These are phyloP conservation scores for Anisodus acutangulus DNA, from an alignment of 257 asterid species.

Conservation along the genomic window DNA sequence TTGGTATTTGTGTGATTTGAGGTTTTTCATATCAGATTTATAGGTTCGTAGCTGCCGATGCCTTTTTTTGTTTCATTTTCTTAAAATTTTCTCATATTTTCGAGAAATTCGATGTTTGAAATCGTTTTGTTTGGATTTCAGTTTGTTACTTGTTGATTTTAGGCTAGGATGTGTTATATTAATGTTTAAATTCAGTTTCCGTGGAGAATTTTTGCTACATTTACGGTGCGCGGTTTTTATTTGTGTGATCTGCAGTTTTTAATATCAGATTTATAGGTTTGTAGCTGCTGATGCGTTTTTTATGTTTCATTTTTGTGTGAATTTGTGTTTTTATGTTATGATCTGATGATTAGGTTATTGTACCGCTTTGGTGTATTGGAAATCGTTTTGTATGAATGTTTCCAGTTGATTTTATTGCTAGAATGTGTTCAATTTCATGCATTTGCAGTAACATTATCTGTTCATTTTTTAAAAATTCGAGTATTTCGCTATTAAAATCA, in stretches of 20 bases:
- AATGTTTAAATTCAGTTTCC: background rate
- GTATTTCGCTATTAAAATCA: too few relatives aligned
- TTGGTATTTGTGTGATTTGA: slow-evolving; percentile 29
- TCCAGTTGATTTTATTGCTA: too few relatives aligned
- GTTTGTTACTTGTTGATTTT: background rate
- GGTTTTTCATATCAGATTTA: background rate
- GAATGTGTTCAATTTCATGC: too few relatives aligned
- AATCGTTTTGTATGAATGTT: slow-evolving; percentile 8
- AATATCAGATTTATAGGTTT: background rate
- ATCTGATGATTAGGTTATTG: slow-evolving; percentile 39
- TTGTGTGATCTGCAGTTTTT: slow-evolving; percentile 24
- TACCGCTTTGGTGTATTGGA: background rate
- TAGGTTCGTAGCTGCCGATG: background rate
- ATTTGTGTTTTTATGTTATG: slow-evolving; percentile 24
- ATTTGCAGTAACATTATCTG: too few relatives aligned
- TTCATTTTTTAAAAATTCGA: too few relatives aligned
- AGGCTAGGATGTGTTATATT: background rate
- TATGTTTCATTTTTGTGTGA: background rate
- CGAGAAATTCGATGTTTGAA: background rate
- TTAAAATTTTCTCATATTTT: background rate
- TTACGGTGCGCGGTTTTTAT: background rate
- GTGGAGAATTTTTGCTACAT: background rate
- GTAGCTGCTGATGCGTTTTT: background rate
- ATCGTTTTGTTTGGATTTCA: slow-evolving; percentile 16
- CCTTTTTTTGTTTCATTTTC: background rate